Base-by-base conservation (phyloP, 2,329 filamentous ascomycete genomes). In the Lasiodiplodia sp. region DNA sequence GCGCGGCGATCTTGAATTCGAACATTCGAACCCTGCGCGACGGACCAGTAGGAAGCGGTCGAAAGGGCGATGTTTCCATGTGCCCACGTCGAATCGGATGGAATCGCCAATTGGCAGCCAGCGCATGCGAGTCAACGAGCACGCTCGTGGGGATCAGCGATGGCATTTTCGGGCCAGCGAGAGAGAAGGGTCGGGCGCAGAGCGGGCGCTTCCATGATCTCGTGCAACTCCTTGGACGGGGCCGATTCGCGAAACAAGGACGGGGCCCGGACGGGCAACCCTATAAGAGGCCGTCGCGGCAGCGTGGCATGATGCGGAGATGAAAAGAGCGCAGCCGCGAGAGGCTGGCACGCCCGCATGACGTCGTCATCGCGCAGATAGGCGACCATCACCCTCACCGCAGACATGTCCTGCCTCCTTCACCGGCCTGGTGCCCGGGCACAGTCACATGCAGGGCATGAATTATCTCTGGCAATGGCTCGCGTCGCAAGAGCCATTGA, bases 241-340 rank as follows among this genome's bases (percentile, higher is more conserved):
- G 51, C 44, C 60, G 60, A 64, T 64, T 64, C 47, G 60, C 51
- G 60, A 64, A 64, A 49, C 60, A 64, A 51, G 60, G 60, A 64
- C 60, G 47, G 52, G 60, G 60, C 18, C 60, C 44, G 60, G 60
- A 53, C 60, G 31, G 47, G 60, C 44, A 64, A 53, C 47, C 60
- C 60, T 64, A 64, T 64, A 64, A 64, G 40, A 52, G 60, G 25
- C 40, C 14, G 58, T 28, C 47, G 58, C 40, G 23, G 44, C 14
- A 52, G 60, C 60, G 60, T 64, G 60, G 60, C 60, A 52, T 52
- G 47, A 52, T 64, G 60, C 60, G 60, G 60, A 64, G 60, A 47
- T 47, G 44, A 47, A 34, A 34, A 47, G 44, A 52, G 44, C 53
- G 53, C 34, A 37, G n/a, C 18, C 25, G 58, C 28, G 40, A 51